Conservation (phyloP, 495 filamentous ascomycete species). For the Choiromyces venosus region DNA sequence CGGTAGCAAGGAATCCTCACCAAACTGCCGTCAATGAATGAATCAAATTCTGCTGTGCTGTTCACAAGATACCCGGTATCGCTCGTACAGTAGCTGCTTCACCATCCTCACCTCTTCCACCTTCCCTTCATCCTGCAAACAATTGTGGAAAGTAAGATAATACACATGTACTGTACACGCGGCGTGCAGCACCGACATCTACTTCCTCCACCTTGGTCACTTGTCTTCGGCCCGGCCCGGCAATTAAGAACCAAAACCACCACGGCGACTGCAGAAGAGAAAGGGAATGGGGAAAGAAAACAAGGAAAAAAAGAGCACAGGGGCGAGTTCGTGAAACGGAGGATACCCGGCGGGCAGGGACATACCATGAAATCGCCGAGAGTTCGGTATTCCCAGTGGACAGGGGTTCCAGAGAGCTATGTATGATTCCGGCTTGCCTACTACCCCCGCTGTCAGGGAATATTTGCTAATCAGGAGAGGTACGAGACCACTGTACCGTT, state of each 20-base stretch:
- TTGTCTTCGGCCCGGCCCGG: background rate
- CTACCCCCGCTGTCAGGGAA: background rate
- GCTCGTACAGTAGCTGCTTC: background rate
- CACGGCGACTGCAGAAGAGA: background rate
- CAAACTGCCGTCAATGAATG: background rate
- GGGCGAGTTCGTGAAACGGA: background rate
- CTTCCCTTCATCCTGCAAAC: background rate
- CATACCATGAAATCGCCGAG: background rate
- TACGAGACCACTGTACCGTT: background rate
- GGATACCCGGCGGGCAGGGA: background rate
- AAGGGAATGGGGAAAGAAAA: background rate
- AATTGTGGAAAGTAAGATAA: background rate
- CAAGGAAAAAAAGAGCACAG: background rate
- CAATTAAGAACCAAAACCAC: background rate
- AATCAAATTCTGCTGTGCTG: background rate
- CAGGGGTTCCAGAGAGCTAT: background rate
- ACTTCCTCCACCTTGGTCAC: background rate
- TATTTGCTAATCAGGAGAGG: background rate
- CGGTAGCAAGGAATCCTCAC: background rate
- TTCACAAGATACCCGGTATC: background rate
- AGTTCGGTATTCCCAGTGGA: background rate
- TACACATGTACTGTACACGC: background rate
- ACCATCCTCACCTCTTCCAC: background rate
- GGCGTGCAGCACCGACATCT: background rate
- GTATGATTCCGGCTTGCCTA: background rate